Conservation (phyloP, 495 filamentous ascomycete genomes). For the Lentithecium fluviatile region DNA sequence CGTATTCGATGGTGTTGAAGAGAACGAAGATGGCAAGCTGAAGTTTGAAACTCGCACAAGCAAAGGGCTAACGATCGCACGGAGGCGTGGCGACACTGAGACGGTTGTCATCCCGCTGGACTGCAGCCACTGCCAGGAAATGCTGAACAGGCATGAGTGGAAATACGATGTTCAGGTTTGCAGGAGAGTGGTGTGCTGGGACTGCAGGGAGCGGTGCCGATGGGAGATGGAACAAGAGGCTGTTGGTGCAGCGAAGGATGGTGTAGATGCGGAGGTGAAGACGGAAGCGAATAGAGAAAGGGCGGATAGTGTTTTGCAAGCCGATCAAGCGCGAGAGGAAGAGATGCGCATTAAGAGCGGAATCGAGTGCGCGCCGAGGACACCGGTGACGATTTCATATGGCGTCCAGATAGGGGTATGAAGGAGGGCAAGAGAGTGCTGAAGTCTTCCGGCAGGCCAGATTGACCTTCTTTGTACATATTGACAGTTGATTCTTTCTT, state of each 20-base stretch:
- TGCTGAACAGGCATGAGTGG: slow-evolving; percentile 29
- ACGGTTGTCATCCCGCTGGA: slow-evolving; percentile 25
- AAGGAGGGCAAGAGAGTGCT: neutral
- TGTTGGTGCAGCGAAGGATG: neutral
- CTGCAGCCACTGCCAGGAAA: slow-evolving; percentile 25
- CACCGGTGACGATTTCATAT: slow-evolving; percentile 6
- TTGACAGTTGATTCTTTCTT: neutral
- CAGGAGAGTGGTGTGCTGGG: slow-evolving; percentile 27
- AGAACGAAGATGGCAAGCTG: neutral
- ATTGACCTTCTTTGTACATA: slow-evolving; percentile 4
- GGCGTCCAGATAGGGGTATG: slow-evolving; percentile 7
- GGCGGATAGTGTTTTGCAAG: slow-evolving; percentile 25
- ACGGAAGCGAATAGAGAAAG: slow-evolving; percentile 1
- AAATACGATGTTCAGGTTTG: slow-evolving; percentile 31
- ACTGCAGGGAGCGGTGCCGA: slow-evolving; percentile 22
- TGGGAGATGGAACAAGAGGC: slow-evolving; percentile 20
- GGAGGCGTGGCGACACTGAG: slow-evolving; percentile 19
- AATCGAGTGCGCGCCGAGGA: slow-evolving; percentile 8
- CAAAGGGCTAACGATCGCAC: slow-evolving; percentile 19
- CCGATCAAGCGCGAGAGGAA: slow-evolving; percentile 6
- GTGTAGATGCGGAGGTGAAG: neutral
- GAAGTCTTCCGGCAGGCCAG: slow-evolving; percentile 1
- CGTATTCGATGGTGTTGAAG: slow-evolving; percentile 25
- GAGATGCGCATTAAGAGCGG: slow-evolving; percentile 17
- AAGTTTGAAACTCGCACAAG: slow-evolving; percentile 19